phyloP scores from a whole-genome alignment of 1,284 basidiomycete genomes.

The Phenoliferia sp. region DNA sequence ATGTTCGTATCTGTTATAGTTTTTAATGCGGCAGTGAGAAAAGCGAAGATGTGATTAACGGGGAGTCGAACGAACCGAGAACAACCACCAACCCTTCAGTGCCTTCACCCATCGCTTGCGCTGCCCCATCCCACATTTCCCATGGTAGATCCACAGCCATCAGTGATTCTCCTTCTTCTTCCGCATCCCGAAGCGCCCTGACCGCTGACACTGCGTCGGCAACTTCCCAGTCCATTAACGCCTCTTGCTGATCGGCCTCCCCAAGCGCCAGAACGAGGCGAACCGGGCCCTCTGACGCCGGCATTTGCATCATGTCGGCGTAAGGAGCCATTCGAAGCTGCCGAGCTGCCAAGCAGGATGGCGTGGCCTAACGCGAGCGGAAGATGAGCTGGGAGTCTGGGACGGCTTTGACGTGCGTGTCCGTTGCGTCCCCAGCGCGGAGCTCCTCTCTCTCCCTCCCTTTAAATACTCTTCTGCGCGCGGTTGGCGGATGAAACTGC shows the following conservation, averaged over 20 bases:
- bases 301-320: background rate
- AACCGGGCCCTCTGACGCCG: background rate
- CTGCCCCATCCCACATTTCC: constrained; percentile 2
- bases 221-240: background rate
- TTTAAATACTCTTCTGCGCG: too few species aligned
- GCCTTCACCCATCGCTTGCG: background rate
- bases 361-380: background rate
- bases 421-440: background rate
- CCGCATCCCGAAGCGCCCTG: background rate
- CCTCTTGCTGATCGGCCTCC: background rate
- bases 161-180: background rate
- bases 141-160: constrained; percentile 4
- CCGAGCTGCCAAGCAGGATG: background rate
- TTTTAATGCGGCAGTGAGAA: too few species aligned
- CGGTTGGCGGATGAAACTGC: too few species aligned
- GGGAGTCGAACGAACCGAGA: too few species aligned
- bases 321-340: constrained; percentile 1
- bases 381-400: constrained; percentile 18
- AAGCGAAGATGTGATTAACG: too few species aligned
- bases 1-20: constrained; percentile 32
- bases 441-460: background rate
- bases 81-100: constrained; percentile 8
- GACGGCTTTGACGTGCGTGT: background rate
- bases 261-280: background rate
- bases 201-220: background rate